A percentile compares a stretch with the other conserved stretches of the same genome.
Conservation (phyloP, 345 rosid genomes). For the Balakata baccata region DNA sequence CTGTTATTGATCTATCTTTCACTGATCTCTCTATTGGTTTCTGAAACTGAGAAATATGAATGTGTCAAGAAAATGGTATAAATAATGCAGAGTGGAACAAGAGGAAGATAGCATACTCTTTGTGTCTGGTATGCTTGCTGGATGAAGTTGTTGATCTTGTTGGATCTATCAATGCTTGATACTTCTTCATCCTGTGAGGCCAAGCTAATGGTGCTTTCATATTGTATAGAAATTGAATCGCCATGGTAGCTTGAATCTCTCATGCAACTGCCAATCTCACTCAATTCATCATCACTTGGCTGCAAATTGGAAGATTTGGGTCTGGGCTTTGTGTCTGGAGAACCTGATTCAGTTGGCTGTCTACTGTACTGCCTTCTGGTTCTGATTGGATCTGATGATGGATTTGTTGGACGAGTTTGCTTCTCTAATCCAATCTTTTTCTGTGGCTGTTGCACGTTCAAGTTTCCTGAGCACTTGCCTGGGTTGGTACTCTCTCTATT, state of each 20-base stretch:
- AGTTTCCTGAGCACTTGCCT: conserved; percentile 40
- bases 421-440: conserved; percentile 49
- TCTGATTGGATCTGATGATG: conserved; percentile 44
- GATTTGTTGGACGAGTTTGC: conserved; percentile 36
- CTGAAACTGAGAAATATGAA: conserved; percentile 42
- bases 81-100: conserved; percentile 13
- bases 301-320: conserved; percentile 32
- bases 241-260: conserved; percentile 46
- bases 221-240: conserved; percentile 41
- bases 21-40: conserved; percentile 38
- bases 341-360: conserved; percentile 45
- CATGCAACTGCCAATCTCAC: conserved; percentile 42
- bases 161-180: conserved; percentile 50
- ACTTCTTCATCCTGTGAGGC: conserved; percentile 59
- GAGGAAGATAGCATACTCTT: conserved; percentile 41
- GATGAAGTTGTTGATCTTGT: conserved; percentile 29
- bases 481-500: conserved; percentile 34
- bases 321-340: conserved; percentile 38
- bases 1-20: conserved; percentile 31
- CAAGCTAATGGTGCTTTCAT: conserved; percentile 53
- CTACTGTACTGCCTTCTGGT: conserved; percentile 42
- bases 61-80: conserved; percentile 18
- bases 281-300: conserved; percentile 43
- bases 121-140: conserved; percentile 38
- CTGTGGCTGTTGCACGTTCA: conserved; percentile 47